These are phyloP conservation scores for Leccinum arenicola DNA, from an alignment of 768 basidiomycete species.

Conservation along the genomic window DNA sequence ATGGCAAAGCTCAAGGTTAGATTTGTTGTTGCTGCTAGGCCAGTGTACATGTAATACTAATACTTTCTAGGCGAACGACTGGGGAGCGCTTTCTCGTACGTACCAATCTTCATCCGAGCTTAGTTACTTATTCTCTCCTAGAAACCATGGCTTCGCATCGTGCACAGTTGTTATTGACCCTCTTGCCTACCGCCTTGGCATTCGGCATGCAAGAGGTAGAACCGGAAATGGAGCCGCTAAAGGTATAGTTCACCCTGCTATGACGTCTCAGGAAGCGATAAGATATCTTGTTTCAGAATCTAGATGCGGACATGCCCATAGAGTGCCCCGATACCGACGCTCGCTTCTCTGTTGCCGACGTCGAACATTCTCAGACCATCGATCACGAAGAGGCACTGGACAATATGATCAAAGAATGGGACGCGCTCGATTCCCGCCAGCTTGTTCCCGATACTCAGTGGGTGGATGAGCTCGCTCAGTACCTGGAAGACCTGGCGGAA, in stretches of 20 bases:
- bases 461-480: conserved; percentile 36
- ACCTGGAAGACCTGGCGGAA: conserved; percentile 43
- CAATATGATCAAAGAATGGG: conserved; percentile 31
- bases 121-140: conserved; percentile 12
- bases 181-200: conserved; percentile 46
- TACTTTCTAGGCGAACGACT: conserved; percentile 50
- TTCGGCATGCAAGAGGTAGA: conserved; percentile 48
- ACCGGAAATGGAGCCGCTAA: conserved; percentile 45
- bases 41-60: background rate
- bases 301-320: conserved; percentile 49
- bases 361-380: conserved; percentile 14
- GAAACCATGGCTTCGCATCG: conserved; percentile 49
- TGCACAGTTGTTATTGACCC: conserved; percentile 36
- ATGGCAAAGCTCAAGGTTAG: conserved; percentile 65
- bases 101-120: background rate
- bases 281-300: conserved; percentile 37
- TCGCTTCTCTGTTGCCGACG: conserved; percentile 33
- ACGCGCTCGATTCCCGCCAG: conserved; percentile 30
- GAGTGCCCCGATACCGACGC: conserved; percentile 35
- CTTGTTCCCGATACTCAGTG: conserved; percentile 40
- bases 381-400: conserved; percentile 11
- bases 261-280: background rate
- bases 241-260: conserved; percentile 32
- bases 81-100: conserved; percentile 58
- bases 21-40: background rate